Percentiles rank a stretch among this genome's conserved stretches.
phyloP scores from a whole-genome alignment of 306 rosid species.

The Mucuna pruriens region DNA sequence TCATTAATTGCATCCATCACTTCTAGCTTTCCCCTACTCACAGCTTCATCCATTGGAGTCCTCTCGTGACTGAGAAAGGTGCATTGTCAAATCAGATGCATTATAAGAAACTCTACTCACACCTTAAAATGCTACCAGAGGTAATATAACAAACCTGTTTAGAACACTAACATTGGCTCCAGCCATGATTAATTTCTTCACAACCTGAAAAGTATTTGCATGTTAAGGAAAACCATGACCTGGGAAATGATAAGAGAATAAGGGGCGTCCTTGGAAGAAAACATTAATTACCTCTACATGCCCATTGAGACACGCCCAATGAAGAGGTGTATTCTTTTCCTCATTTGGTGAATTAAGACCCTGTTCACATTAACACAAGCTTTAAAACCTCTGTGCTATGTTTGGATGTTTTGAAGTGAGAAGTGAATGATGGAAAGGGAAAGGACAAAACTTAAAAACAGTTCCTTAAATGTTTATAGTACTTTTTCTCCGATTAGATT shows the following conservation, averaged over 20 bases:
- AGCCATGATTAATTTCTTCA: constrained; percentile 81
- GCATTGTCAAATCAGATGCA: constrained; percentile 8
- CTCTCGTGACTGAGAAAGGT: constrained; percentile 68
- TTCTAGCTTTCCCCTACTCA: constrained; percentile 64
- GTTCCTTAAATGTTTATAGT: no score
- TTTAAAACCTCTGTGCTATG: not conserved
- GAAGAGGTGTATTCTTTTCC: constrained; percentile 88
- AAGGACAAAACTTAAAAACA: not conserved
- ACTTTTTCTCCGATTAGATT: no score
- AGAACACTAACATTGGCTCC: constrained; percentile 74
- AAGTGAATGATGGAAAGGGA: not conserved
- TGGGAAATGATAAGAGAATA: not conserved
- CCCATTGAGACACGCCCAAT: constrained; percentile 99
- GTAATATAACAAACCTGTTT: constrained; percentile 59
- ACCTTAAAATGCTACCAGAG: constrained; percentile 11
- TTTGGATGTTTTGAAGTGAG: not conserved
- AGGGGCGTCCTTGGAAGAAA: not conserved
- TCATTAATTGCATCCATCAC: constrained; percentile 81
- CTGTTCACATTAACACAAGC: constrained; percentile 47
- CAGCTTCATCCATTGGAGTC: constrained; percentile 93
- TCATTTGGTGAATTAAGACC: constrained; percentile 73
- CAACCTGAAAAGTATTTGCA: constrained; percentile 57
- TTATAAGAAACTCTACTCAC: not conserved
- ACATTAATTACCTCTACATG: constrained; percentile 67
- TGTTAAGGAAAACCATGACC: constrained; percentile 24